These are phyloP conservation scores for Xylaria telfairii DNA, from an alignment of 495 filamentous ascomycete species.

Conservation along the genomic window DNA sequence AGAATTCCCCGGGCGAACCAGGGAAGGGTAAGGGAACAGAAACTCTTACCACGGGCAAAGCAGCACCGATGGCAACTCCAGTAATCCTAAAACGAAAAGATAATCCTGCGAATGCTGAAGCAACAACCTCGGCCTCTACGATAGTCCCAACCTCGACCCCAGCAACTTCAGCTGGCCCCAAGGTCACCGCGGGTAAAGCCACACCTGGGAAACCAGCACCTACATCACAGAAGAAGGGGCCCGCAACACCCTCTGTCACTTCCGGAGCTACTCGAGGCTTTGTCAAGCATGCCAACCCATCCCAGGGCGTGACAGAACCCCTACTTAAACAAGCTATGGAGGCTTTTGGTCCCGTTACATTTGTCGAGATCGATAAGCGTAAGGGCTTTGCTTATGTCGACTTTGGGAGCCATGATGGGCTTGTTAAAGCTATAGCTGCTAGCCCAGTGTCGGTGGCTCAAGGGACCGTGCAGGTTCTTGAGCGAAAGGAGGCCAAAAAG, in stretches of 20 bases:
- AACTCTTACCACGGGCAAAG: conserved; percentile 32
- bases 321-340: conserved; percentile 74
- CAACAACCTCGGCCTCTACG: conserved; percentile 38
- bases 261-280: conserved; percentile 80
- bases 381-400: conserved; percentile 94
- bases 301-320: conserved; percentile 86
- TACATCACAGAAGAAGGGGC: conserved; percentile 33
- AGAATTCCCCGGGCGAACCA: conserved; percentile 37
- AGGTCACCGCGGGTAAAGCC: conserved; percentile 39
- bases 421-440: conserved; percentile 79
- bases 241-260: conserved; percentile 40
- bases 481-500: conserved; percentile 68
- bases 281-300: conserved; percentile 89
- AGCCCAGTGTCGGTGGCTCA: conserved; percentile 82
- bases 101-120: conserved; percentile 26
- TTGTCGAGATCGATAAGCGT: conserved; percentile 87
- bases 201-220: conserved; percentile 28
- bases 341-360: conserved; percentile 70
- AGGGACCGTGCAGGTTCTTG: conserved; percentile 84
- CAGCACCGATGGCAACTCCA: conserved; percentile 34
- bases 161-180: conserved; percentile 42
- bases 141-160: conserved; percentile 39
- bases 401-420: conserved; percentile 71
- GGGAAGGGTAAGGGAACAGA: conserved; percentile 38
- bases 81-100: conserved; percentile 40